Evolutionary conservation across 2,329 filamentous ascomycete species (phyloP), one percentile per base, ranked within the genome.

Genomic region (Talaromyces sp.): DNA sequence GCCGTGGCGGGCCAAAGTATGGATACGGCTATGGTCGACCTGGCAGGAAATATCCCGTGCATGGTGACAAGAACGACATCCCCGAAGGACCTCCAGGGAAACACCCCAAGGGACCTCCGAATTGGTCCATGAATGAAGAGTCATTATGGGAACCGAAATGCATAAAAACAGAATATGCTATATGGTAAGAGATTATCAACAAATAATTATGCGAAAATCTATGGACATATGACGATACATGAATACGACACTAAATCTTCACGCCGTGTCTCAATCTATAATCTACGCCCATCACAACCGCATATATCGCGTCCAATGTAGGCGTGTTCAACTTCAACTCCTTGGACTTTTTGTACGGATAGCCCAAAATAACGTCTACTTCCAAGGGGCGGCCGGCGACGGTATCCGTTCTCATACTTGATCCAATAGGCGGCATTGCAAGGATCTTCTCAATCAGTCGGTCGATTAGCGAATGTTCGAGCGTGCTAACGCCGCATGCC

Each of bases 391-490:
- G 70, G 1, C 78, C 79, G 57, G 73, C 76, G 60, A 77, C 76
- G 45, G 72, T 75, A 66, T 83, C 81, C 0, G 74, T 75, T 66
- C 81, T 78, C 81, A 83, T 83, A 66, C 80, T 82, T 59, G 77
- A 81, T 24, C 72, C 75, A 52, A 82, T 76, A 0, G 72, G 72
- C 1, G 76, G 75, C 74, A 83, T 74, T 0, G 71, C 71, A 24
- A 78, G 68, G 1, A 81, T 79, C 61, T 74, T 76, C 0, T 72
- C 71, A 33, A 82, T 74, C 22, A 81, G 67, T 31, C 71, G 65
- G 59, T 81, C 79, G 19, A 77, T 68, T 24, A 82, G 66, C 1
- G 70, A 71, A 60, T 81, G 71, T 0, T 73, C 66, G 1, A 82
- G 57, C 5, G 65, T 62, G 0, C 72, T 70, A 0, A 83, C 80